These are phyloP conservation scores for Stephania yunnanensis DNA, from an alignment of 164 flowering plant genomes.

Conservation along the genomic window DNA sequence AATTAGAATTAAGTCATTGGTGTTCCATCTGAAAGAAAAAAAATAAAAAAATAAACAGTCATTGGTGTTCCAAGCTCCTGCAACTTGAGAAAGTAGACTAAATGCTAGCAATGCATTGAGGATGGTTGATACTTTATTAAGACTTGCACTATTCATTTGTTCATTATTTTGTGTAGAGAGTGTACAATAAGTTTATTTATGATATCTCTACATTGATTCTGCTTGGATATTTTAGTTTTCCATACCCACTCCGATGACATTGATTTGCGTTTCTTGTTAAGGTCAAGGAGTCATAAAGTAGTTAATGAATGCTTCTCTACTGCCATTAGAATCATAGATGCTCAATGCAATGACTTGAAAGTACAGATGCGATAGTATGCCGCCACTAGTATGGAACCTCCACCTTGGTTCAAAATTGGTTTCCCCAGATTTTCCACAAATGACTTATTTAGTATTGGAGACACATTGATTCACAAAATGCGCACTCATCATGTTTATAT, in stretches of 20 bases:
- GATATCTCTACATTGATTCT: not conserved
- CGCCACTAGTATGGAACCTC: not conserved
- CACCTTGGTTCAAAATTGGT: not conserved
- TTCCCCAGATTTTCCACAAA: not conserved
- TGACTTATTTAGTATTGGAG: not conserved
- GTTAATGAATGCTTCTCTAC: not conserved
- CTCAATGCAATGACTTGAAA: not conserved
- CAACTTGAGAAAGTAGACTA: too few relatives aligned
- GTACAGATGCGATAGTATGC: not conserved
- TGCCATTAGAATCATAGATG: not conserved
- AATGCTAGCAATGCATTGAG: not conserved
- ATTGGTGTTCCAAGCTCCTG: too few relatives aligned
- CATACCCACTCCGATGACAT: not conserved
- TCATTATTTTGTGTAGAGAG: not conserved
- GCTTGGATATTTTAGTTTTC: too few relatives aligned
- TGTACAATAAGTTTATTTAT: not conserved
- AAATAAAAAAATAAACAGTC: too few relatives aligned
- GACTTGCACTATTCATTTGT: not conserved
- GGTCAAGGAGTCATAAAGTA: not conserved
- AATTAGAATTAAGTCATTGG: not conserved
- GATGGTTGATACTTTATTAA: not conserved
- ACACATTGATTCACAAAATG: too few relatives aligned
- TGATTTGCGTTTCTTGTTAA: too few relatives aligned
- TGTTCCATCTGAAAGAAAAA: too few relatives aligned
- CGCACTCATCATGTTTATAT: too few relatives aligned